phyloP scores from a whole-genome alignment of 2,329 filamentous ascomycete species.

The Exophiala sp. region DNA sequence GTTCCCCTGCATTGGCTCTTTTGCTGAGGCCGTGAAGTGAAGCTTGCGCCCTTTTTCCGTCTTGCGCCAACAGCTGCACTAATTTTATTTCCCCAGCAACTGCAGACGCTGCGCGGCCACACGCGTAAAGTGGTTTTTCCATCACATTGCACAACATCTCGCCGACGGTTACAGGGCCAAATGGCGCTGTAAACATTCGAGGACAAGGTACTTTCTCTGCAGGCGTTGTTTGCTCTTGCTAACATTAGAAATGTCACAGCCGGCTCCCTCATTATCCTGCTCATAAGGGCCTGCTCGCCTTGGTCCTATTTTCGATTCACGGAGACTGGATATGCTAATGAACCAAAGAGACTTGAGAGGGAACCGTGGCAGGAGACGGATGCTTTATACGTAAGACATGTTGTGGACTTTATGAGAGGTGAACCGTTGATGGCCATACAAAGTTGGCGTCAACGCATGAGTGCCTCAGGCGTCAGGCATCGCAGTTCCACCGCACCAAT shows the following conservation, averaged over 20 bases:
- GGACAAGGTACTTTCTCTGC: too few relatives aligned
- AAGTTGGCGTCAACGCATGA: background rate
- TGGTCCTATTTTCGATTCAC: too few relatives aligned
- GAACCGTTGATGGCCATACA: background rate
- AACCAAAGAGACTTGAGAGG: too few relatives aligned
- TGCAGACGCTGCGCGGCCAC: background rate
- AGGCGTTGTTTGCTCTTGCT: too few relatives aligned
- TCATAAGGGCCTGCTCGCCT: too few relatives aligned
- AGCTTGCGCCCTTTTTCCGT: background rate
- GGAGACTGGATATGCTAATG: too few relatives aligned
- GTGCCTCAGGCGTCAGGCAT: constrained; percentile 3
- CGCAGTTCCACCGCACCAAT: background rate
- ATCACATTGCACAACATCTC: background rate
- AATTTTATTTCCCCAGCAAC: constrained; percentile 1
- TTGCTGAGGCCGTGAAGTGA: too few relatives aligned
- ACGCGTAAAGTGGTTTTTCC: constrained; percentile 1
- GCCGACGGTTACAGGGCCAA: background rate
- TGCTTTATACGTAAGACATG: background rate
- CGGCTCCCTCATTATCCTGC: too few relatives aligned
- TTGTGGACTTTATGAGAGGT: background rate
- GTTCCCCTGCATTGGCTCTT: background rate
- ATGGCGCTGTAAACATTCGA: too few relatives aligned
- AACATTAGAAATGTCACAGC: too few relatives aligned
- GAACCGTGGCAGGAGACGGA: too few relatives aligned
- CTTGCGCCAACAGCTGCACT: too few relatives aligned